Percentiles rank a stretch among this genome's conserved stretches.
Conservation (phyloP, 2,329 filamentous ascomycete genomes). For the Laburnicola sp. region DNA sequence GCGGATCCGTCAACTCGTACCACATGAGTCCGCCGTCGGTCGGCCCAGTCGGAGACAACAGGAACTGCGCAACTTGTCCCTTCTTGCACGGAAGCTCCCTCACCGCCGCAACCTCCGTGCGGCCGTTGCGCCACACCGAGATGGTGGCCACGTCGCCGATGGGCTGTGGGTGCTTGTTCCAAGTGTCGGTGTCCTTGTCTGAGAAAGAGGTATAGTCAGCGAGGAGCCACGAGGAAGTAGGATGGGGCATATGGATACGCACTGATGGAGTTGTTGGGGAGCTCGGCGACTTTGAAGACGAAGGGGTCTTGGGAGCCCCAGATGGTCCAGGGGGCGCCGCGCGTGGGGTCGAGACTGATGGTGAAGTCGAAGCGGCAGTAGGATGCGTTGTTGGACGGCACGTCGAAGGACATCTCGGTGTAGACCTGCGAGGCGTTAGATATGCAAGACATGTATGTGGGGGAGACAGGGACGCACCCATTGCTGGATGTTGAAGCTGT, state of each 20-base stretch:
- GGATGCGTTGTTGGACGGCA: slow-evolving; percentile 27
- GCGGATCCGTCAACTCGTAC: slow-evolving; percentile 36
- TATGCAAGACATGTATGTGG: slow-evolving; percentile 1
- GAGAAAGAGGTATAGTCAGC: background rate
- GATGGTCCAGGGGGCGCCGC: slow-evolving; percentile 25
- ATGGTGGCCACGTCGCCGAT: slow-evolving; percentile 22
- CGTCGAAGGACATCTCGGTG: slow-evolving; percentile 40
- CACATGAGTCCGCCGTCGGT: slow-evolving; percentile 28
- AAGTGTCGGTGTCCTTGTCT: slow-evolving; percentile 35
- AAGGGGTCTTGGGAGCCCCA: slow-evolving; percentile 26
- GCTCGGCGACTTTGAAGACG: slow-evolving; percentile 30
- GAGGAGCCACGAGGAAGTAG: background rate
- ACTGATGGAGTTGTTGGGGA: slow-evolving; percentile 13
- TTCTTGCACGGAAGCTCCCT: slow-evolving; percentile 27
- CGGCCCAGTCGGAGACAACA: slow-evolving; percentile 27
- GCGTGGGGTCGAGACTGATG: slow-evolving; percentile 23
- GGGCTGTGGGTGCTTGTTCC: slow-evolving; percentile 27
- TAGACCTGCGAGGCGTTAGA: slow-evolving; percentile 19
- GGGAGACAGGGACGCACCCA: slow-evolving; percentile 12
- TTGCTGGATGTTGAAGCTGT: slow-evolving; percentile 24
- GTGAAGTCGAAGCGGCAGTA: slow-evolving; percentile 33
- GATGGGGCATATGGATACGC: background rate
- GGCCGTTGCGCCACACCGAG: slow-evolving; percentile 18
- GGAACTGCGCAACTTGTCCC: slow-evolving; percentile 30
- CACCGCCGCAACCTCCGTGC: slow-evolving; percentile 14